A percentile compares a stretch with the other conserved stretches of the same genome.
Evolutionary conservation across 768 basidiomycete genomes (phyloP).

Genomic region (Pholiota conissans): DNA sequence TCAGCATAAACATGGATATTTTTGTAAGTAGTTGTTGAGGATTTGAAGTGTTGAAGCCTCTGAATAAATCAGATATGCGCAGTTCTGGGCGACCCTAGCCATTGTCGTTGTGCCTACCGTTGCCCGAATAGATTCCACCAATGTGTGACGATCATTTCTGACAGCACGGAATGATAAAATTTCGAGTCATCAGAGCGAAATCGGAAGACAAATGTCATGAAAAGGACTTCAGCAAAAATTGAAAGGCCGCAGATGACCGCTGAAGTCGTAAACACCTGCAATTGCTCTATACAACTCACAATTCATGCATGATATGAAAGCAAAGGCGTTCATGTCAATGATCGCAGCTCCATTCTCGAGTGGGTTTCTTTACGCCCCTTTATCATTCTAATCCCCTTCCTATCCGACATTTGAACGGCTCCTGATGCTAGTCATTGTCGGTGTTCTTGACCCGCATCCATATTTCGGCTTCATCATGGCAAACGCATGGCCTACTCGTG

Average conservation of each 20-base stretch:
- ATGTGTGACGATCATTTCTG: not conserved
- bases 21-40: too few relatives aligned
- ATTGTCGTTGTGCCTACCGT: not conserved
- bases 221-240: not conserved
- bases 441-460: not conserved
- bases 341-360: too few relatives aligned
- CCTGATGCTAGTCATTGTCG: not conserved
- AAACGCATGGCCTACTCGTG: not conserved
- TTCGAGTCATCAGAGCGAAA: not conserved
- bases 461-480: not conserved
- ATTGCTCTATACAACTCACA: too few relatives aligned
- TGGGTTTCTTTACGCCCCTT: too few relatives aligned
- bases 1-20: too few relatives aligned
- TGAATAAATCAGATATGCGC: too few relatives aligned
- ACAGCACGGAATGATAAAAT: not conserved
- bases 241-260: not conserved
- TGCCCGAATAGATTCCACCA: not conserved
- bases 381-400: too few relatives aligned
- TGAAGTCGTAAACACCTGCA: too few relatives aligned
- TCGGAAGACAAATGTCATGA: not conserved
- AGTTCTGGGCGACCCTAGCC: not conserved
- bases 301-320: too few relatives aligned
- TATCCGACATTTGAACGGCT: too few relatives aligned
- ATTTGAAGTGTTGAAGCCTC: too few relatives aligned
- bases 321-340: too few relatives aligned